Conservation (phyloP, 2,329 filamentous ascomycete species). For the Phialophora verrucosa region DNA sequence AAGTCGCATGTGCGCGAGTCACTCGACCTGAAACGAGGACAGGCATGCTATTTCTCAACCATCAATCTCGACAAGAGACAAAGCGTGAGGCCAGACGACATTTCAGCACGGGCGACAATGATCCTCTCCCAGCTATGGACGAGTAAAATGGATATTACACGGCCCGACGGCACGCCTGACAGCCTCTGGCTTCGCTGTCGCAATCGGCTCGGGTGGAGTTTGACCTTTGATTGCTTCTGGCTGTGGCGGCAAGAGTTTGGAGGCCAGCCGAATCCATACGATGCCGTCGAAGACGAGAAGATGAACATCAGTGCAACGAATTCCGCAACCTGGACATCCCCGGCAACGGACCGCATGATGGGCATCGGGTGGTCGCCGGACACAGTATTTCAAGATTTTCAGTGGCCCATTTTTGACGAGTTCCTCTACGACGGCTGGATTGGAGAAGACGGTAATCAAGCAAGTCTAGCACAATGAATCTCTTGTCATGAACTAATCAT, state of each 20-base stretch:
- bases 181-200: conserved; percentile 24
- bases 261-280: conserved; percentile 23
- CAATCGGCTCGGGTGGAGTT: conserved; percentile 28
- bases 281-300: conserved; percentile 28
- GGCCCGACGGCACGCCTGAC: conserved; percentile 25
- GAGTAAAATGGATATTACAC: conserved; percentile 25
- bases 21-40: conserved; percentile 24
- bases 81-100: conserved; percentile 27
- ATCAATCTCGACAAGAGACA: conserved; percentile 27
- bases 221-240: conserved; percentile 32
- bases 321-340: not conserved
- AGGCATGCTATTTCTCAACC: conserved; percentile 28
- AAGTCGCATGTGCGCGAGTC: conserved; percentile 14
- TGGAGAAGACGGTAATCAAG: not conserved
- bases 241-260: conserved; percentile 30
- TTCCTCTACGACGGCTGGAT: conserved; percentile 22
- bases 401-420: conserved; percentile 27
- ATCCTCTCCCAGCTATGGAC: conserved; percentile 32
- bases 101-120: conserved; percentile 23
- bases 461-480: not conserved
- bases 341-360: conserved; percentile 22
- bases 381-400: conserved; percentile 28
- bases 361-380: conserved; percentile 30
- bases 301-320: conserved; percentile 9
- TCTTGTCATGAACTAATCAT: not conserved